Conservation (phyloP, 225 moss, liverwort and hornwort genomes). For the Asterella californica region DNA sequence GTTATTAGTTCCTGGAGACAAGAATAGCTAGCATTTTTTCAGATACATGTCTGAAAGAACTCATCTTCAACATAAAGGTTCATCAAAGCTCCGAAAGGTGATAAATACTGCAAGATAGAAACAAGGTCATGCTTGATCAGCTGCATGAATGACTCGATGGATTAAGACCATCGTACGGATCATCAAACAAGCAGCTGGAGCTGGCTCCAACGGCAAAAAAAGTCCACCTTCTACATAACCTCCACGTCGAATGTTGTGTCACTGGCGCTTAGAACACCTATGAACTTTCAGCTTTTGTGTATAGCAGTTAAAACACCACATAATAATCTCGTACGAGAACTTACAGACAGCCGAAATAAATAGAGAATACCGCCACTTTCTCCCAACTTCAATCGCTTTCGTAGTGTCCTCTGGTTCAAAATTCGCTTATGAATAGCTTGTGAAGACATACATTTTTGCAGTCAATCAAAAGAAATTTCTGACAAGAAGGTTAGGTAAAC, state of each 20-base stretch:
- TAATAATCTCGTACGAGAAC: no score
- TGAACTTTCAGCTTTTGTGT: no score
- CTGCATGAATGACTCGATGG: not conserved
- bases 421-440: not conserved
- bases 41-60: not conserved
- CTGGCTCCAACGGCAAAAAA: no score
- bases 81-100: not conserved
- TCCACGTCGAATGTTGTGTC: not conserved
- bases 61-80: not conserved
- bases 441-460: no score
- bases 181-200: no score
- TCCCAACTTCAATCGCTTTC: conserved; percentile 93
- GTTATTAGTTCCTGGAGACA: not conserved
- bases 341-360: no score
- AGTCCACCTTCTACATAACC: not conserved
- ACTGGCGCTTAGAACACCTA: not conserved
- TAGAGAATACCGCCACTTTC: conserved; percentile 40
- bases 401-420: conserved; percentile 52
- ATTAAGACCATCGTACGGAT: not conserved
- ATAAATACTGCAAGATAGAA: not conserved
- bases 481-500: no score
- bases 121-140: not conserved
- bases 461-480: no score
- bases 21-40: not conserved
- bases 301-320: no score